These are phyloP conservation scores for Alternaria infectoria DNA, from an alignment of 2,329 filamentous ascomycete genomes.

Conservation along the genomic window DNA sequence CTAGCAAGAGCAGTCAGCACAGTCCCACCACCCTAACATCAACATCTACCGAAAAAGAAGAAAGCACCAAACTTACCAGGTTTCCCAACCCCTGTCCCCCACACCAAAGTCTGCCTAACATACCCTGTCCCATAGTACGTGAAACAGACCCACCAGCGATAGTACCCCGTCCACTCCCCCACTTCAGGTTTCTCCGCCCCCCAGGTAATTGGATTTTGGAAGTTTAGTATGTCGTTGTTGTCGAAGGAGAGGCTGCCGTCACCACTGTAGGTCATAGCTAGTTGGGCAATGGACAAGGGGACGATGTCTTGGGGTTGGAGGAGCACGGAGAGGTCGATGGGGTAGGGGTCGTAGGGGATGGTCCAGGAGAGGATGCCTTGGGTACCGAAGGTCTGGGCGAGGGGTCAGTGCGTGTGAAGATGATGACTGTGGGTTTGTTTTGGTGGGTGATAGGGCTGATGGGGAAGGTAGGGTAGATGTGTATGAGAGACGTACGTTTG, in stretches of 20 bases:
- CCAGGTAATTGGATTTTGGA: background rate
- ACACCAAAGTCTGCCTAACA: background rate
- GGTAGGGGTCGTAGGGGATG: background rate
- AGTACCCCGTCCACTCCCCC: background rate
- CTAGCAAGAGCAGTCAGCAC: background rate
- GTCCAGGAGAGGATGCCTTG: background rate
- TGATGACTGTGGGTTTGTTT: background rate
- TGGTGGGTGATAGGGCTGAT: background rate
- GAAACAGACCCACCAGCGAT: background rate
- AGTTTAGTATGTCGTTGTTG: background rate
- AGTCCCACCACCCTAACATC: background rate
- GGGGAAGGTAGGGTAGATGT: background rate
- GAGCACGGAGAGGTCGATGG: background rate
- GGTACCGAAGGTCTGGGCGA: background rate
- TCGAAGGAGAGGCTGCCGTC: background rate
- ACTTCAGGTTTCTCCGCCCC: background rate
- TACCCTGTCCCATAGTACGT: background rate
- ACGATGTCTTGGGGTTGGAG: background rate
- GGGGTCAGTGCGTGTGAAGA: background rate
- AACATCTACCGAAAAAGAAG: background rate
- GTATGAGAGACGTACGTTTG: background rate
- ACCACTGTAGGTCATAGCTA: background rate
- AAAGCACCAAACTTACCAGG: background rate
- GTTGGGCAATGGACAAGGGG: background rate
- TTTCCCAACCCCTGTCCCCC: background rate